Percentiles rank a stretch among this genome's conserved stretches.
Evolutionary conservation across 148 eudicot species (phyloP).

Genomic region (Vaccinium vitisidaea): DNA sequence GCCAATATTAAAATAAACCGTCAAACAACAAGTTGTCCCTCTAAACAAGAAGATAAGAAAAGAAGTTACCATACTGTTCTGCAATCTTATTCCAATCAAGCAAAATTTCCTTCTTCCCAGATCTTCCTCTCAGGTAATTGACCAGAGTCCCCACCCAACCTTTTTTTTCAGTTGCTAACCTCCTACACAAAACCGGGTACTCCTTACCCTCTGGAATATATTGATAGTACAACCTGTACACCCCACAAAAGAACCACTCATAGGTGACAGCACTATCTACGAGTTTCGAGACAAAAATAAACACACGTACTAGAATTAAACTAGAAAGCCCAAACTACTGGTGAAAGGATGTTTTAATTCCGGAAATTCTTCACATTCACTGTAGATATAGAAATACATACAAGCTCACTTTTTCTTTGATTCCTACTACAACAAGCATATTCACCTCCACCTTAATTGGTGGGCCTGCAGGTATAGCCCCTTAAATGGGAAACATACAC

Average conservation of each 20-base stretch:
- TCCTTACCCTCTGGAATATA: constrained; percentile 90
- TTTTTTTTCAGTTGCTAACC: constrained; percentile 34
- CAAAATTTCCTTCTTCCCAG: constrained; percentile 56
- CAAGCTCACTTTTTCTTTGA: neutral
- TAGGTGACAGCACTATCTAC: neutral
- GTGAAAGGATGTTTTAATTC: neutral
- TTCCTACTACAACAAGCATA: neutral
- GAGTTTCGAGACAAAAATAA: neutral
- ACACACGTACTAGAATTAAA: neutral
- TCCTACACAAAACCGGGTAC: constrained; percentile 85
- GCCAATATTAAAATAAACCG: neutral
- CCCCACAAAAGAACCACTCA: constrained; percentile 12
- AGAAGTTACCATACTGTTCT: constrained; percentile 56
- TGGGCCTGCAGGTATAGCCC: neutral
- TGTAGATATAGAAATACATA: neutral
- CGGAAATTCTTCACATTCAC: neutral
- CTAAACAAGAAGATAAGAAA: constrained; percentile 6
- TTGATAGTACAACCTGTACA: constrained; percentile 81
- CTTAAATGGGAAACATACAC: neutral
- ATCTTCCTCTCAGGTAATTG: constrained; percentile 36
- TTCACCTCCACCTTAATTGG: neutral
- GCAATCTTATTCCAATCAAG: constrained; percentile 97
- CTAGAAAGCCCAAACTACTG: neutral
- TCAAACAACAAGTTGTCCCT: neutral
- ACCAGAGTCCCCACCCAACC: constrained; percentile 43